Evolutionary conservation across 306 rosid genomes (phyloP), one percentile per base, ranked within the genome.

Genomic region (Leucaena leucocephala): DNA sequence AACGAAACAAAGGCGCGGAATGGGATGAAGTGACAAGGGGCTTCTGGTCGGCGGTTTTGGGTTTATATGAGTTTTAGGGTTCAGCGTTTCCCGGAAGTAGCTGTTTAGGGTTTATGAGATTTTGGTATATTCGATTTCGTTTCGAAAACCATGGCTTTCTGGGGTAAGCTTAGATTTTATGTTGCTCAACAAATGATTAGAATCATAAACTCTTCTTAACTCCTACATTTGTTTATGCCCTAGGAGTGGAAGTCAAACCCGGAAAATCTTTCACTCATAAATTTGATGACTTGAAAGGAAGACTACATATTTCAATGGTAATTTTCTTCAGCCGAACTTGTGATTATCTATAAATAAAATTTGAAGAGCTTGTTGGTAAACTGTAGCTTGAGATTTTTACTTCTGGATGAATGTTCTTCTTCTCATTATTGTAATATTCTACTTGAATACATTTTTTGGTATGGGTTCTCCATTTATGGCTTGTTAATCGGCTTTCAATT

Each of bases 231-330:
- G 2, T 27, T 68, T 68, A 0, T 21, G 9, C 27, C 40, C 16
- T 82, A 89, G 98, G 97, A 54, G 85, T 86, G 12, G 98, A 92
- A 86, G 91, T 94, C 48, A 94, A 92, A 85, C 89, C 97, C 8
- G 98, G 93, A 65, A 94, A 85, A 75, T 97, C 97, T 38, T 88
- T 88, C 19, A 81, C 88, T 65, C 93, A 88, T 70, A 67, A 82
- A 5, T 80, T 61, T 57, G 90, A 88, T 44, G 86, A 74, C 36
- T 76, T 78, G 7, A 87, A 86, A 84, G 97, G 97, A 61, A 93
- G 97, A 65, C 97, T 94, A 39, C 98, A 92, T 79, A 74, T 94
- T 85, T 90, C 98, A 11, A 82, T 94, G 97, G 97, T 90, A 84
- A 69, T 34, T 33, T 8, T 75, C 65, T 3, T 69, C 45, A 22